Percentiles rank a stretch among this genome's conserved stretches.
Evolutionary conservation across 106 monocot species (phyloP).

Genomic region (Posidonia australis): DNA sequence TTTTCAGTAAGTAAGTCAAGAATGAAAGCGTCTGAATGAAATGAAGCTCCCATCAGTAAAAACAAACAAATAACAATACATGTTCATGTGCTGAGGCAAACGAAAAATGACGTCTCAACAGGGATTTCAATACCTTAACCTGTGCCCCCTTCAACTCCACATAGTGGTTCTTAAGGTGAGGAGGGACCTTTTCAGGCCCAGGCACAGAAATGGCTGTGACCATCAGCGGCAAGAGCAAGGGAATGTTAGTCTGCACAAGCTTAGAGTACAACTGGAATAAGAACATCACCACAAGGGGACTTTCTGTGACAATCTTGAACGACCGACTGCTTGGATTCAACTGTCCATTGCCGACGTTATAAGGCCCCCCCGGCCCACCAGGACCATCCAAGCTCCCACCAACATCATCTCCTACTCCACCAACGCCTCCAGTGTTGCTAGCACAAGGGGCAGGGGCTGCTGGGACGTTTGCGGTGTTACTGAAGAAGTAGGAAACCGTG

Average conservation of each 20-base stretch:
- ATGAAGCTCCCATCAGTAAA: background rate
- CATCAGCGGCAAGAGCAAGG: conserved; percentile 77
- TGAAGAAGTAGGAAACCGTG: conserved; percentile 72
- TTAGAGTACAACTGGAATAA: conserved; percentile 92
- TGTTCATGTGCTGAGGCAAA: background rate
- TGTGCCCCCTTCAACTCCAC: conserved; percentile 90
- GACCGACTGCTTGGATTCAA: conserved; percentile 85
- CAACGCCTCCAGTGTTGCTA: background rate
- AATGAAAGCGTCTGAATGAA: conserved; percentile 74
- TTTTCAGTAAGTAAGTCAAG: conserved; percentile 85
- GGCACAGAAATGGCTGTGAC: conserved; percentile 72
- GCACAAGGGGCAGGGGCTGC: conserved; percentile 2
- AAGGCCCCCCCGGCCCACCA: conserved; percentile 4
- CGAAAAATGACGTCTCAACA: background rate
- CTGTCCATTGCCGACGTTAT: conserved; percentile 37
- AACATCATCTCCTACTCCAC: conserved; percentile 10
- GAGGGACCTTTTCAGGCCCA: conserved; percentile 54
- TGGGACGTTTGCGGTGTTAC: conserved; percentile 10
- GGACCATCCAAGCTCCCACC: conserved; percentile 20
- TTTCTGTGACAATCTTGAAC: conserved; percentile 97
- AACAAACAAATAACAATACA: background rate
- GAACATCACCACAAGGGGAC: conserved; percentile 97
- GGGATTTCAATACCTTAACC: conserved; percentile 60
- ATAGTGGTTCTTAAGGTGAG: conserved; percentile 62
- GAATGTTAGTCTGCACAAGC: conserved; percentile 97